Base-by-base conservation (phyloP, 805 yeast genomes). In the Clavispora vitiphila region DNA sequence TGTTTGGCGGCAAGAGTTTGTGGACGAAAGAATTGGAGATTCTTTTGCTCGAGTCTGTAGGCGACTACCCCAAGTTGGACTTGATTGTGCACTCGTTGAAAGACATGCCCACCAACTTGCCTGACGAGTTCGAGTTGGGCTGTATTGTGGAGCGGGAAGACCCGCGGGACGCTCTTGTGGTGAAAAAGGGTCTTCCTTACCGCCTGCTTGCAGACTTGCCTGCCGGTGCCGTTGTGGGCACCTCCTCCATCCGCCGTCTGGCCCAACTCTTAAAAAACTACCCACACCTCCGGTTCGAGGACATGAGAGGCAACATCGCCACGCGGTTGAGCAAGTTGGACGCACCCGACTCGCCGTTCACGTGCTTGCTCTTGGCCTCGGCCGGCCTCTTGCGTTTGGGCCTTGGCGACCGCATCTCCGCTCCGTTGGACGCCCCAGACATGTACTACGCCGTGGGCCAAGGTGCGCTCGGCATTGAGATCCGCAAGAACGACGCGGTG, bases 391-490 rank as follows among this genome's bases (percentile, higher is more conserved):
- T 77, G 18, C 77, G 99, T 51, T 66, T 84, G 34, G 85, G 81
- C 10, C 66, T 90, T 39, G 80, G 76, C n/a, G 61, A 78, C 51
- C 72, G 97, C 61, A 88, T 93, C 57, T 81, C 96, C 5, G 71
- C 76, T 48, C 74, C 71, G 49, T 71, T 93, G 48, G 78, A 82
- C 42, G 73, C 80, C 5, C 84, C 86, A 25, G 86, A 83, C 41
- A 86, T 91, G 96, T 84, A 81, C 59, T 86, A 91, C 60, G 96
- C 99, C 1, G 96, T 93, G 35, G 99, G 99, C n/a, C 99, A 93
- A 68, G 99, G 99, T 49, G 98, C 98, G 0, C 65, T 93, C 35
- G 99, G 98, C 15, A 69, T 93, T 21, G 99, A 93, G 66, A 86
- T 91, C 51, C 76, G 95, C 54, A 74, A 74, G 44, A 76, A 74